These are phyloP conservation scores for Pyronema domesticum DNA, from an alignment of 495 filamentous ascomycete genomes.

Conservation along the genomic window DNA sequence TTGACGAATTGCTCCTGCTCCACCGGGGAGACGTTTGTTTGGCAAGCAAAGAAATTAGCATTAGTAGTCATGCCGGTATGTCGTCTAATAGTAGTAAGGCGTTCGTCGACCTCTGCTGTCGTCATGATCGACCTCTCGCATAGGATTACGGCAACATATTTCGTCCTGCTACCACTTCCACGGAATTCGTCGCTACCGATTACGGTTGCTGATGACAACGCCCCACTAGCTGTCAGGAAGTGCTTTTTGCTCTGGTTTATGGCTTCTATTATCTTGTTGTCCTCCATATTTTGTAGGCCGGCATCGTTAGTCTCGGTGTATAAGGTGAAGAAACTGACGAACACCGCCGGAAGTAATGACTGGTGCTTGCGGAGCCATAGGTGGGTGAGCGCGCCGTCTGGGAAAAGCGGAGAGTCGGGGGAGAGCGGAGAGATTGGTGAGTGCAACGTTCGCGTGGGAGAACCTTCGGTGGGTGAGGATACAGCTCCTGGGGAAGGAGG, in stretches of 20 bases:
- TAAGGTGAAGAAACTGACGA: slow-evolving; percentile 45
- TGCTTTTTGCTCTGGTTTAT: slow-evolving; percentile 49
- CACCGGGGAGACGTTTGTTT: slow-evolving; percentile 41
- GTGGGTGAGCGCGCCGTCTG: slow-evolving; percentile 62
- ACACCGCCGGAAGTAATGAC: slow-evolving; percentile 56
- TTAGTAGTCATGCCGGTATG: slow-evolving; percentile 65
- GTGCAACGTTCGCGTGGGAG: slow-evolving; percentile 42
- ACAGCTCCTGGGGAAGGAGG: slow-evolving; percentile 36
- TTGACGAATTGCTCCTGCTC: slow-evolving; percentile 46
- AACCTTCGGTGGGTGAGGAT: slow-evolving; percentile 30
- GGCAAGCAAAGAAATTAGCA: slow-evolving; percentile 55
- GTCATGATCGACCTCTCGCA: slow-evolving; percentile 46
- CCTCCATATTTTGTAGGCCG: slow-evolving; percentile 48
- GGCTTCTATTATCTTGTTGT: slow-evolving; percentile 77
- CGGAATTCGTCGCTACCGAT: slow-evolving; percentile 14
- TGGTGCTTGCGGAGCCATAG: slow-evolving; percentile 79
- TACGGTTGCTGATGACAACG: slow-evolving; percentile 1
- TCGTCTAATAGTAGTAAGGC: slow-evolving; percentile 53
- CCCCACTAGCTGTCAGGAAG: slow-evolving; percentile 4
- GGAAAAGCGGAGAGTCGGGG: slow-evolving; percentile 59
- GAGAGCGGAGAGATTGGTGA: slow-evolving; percentile 78
- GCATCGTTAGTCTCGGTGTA: slow-evolving; percentile 51
- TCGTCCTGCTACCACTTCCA: slow-evolving; percentile 14
- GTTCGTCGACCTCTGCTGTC: slow-evolving; percentile 50
- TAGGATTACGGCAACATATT: slow-evolving; percentile 56